A percentile compares a stretch with the other conserved stretches of the same genome.
phyloP scores from a whole-genome alignment of 2,329 filamentous ascomycete species.

The Phialocephala subalpina region DNA sequence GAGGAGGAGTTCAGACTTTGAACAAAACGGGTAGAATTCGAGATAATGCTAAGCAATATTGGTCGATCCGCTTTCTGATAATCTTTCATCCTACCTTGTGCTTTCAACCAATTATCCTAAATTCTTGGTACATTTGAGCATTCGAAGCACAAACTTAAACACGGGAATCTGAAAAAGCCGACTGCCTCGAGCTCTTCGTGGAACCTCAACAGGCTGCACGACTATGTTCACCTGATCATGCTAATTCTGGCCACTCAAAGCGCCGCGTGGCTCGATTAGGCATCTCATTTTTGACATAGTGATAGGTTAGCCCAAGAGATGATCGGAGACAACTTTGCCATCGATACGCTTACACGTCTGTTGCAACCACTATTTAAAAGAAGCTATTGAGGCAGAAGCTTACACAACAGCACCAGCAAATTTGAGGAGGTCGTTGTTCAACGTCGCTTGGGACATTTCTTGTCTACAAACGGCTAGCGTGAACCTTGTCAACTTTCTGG shows the following conservation, averaged over 20 bases:
- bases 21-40: too few species aligned
- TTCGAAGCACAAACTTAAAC: too few species aligned
- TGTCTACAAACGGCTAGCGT: not conserved
- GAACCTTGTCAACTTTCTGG: not conserved
- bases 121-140: too few species aligned
- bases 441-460: not conserved
- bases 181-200: not conserved
- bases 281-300: not conserved
- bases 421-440: not conserved
- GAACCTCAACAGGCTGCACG: not conserved
- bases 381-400: not conserved
- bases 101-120: too few species aligned
- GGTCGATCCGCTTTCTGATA: too few species aligned
- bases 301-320: not conserved
- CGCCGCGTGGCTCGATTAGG: conserved; percentile 7
- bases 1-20: too few species aligned
- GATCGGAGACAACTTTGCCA: not conserved
- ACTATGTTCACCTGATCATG: not conserved
- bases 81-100: too few species aligned
- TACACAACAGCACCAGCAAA: conserved; percentile 3
- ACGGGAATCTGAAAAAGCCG: too few species aligned
- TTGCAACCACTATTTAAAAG: not conserved
- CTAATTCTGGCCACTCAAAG: not conserved
- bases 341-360: not conserved
- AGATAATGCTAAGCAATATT: too few species aligned